These are phyloP conservation scores for Trichophaea hybrida DNA, from an alignment of 2,329 filamentous ascomycete species.

Conservation along the genomic window DNA sequence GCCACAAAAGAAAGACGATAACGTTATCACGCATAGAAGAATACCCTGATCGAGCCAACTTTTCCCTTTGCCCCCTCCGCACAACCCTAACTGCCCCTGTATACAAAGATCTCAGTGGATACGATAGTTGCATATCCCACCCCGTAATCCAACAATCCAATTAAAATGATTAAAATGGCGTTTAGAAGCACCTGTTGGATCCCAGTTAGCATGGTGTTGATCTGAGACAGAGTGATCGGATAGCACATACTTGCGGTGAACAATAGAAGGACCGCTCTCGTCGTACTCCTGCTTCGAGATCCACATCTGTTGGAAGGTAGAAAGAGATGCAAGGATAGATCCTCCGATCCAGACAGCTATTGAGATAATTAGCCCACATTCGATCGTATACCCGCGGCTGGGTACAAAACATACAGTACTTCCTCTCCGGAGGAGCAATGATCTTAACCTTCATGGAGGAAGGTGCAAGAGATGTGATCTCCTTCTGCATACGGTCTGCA, in stretches of 20 bases:
- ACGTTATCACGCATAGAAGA: not conserved
- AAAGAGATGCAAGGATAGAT: slow-evolving; percentile 98
- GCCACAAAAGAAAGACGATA: slow-evolving; percentile 13
- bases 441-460: slow-evolving; percentile 99
- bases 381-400: slow-evolving; percentile 2
- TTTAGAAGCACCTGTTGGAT: slow-evolving; percentile 27
- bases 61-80: not conserved
- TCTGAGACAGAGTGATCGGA: not conserved
- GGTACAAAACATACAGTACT: slow-evolving; percentile 53
- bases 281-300: slow-evolving; percentile 99
- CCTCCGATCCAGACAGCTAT: slow-evolving; percentile 95
- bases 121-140: slow-evolving; percentile 1
- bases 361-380: not conserved
- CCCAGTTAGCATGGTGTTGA: slow-evolving; percentile 6
- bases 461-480: slow-evolving; percentile 97
- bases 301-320: slow-evolving; percentile 99
- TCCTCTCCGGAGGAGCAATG: slow-evolving; percentile 98
- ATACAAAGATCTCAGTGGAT: slow-evolving; percentile 1
- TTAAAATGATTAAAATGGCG: slow-evolving; percentile 20
- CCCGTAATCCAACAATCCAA: slow-evolving; percentile 4
- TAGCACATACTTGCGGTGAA: slow-evolving; percentile 27
- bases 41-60: not conserved
- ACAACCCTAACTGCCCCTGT: not conserved
- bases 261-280: slow-evolving; percentile 45
- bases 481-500: slow-evolving; percentile 99